Base-by-base conservation (phyloP, 163 green algal species). In the Scenedesmus sp. region DNA sequence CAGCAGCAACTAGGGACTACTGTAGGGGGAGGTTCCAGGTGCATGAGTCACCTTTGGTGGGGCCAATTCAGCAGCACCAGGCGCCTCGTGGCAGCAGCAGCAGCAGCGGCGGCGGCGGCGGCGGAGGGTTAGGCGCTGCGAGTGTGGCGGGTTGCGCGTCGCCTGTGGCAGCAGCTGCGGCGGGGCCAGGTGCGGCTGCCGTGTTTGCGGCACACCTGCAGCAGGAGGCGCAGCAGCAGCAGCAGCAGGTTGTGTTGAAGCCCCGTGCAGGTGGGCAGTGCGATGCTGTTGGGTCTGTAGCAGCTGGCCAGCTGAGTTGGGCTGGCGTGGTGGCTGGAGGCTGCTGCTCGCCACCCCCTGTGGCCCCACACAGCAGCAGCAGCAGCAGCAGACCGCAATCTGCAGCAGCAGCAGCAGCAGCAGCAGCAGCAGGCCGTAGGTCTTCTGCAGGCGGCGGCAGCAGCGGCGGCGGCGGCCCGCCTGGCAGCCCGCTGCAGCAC, bases 11-110 rank as follows among this genome's bases (percentile, higher is more conserved):
- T 1, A 83, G 90, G 12, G 90, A 90, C 9, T 92, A 92, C 57
- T 87, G 70, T 26, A 87, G 56, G 70, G 90, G 90, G 5, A 57
- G 90, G 7, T 92, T 92, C 66, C 82, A 87, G 34, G 90, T 92
- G n/a, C 90, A 92, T 82, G 90, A 92, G 83, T 73, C 64, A 2
- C 74, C 73, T 16, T 10, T 89, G 83, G 70, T 81, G 23, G 82
- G 82, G n/a, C 82, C 67, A 4, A 15, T 67, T 70, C 86, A 84
- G 84, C 84, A 81, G 5, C 62, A 67, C 4, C 62, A 70, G 55
- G 15, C 10, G 82, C 55, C 26, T 23, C 15, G 76, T n/a, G 20
- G 70, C 20, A 81, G 6, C 8, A 34, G 76, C 76, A 84, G 76
- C 76, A 59, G 34, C 76, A 9, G 76, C 7, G 76, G 34, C 46